phyloP scores from a whole-genome alignment of 345 rosid species.

The Camelina neglecta region DNA sequence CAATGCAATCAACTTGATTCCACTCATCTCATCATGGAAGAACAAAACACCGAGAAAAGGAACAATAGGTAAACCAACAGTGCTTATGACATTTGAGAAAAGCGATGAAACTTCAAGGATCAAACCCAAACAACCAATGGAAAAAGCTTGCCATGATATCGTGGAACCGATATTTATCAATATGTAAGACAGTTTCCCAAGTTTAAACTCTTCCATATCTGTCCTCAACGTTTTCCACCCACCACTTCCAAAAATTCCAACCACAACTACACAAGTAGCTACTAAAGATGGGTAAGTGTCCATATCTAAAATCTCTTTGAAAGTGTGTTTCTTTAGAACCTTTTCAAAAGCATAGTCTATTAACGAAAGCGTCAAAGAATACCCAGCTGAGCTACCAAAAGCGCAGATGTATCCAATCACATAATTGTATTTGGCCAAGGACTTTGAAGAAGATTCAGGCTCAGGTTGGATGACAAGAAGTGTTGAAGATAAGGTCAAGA shows the following conservation, averaged over 20 bases:
- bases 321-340: conserved; percentile 26
- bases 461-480: conserved; percentile 39
- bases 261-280: conserved; percentile 34
- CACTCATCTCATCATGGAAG: conserved; percentile 42
- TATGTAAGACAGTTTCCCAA: conserved; percentile 49
- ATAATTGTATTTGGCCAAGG: background rate
- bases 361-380: conserved; percentile 36
- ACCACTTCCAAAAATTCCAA: conserved; percentile 40
- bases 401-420: conserved; percentile 35
- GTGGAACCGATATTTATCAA: conserved; percentile 22
- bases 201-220: conserved; percentile 39
- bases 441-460: conserved; percentile 12
- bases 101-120: conserved; percentile 44
- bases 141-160: conserved; percentile 42
- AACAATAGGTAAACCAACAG: conserved; percentile 39
- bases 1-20: conserved; percentile 42
- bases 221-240: conserved; percentile 28
- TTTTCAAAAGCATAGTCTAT: conserved; percentile 32
- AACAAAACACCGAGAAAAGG: conserved; percentile 40
- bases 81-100: conserved; percentile 43
- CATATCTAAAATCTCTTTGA: conserved; percentile 41
- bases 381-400: conserved; percentile 37
- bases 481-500: conserved; percentile 42
- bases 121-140: conserved; percentile 41
- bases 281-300: conserved; percentile 33